Base-by-base conservation (phyloP, 1,284 basidiomycete species). In the Fomes fomentarius region DNA sequence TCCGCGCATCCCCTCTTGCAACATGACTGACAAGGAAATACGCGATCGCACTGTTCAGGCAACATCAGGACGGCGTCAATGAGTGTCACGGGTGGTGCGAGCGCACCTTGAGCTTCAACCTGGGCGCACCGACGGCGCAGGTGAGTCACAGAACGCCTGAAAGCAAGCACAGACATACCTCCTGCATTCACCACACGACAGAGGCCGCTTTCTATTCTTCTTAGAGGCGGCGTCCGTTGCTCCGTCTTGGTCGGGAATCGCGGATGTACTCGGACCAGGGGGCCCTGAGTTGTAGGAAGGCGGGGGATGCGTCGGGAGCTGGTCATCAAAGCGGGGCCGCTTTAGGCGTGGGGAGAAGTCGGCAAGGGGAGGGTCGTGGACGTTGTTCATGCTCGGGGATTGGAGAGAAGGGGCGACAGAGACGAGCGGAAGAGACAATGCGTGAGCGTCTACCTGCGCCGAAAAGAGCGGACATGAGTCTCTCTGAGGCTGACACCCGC, bases 21-120 rank as follows among this genome's bases (percentile, higher is more conserved):
- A 60, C 83, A 84, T 26, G 81, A 83, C 74, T 83, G 65, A 64
- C 83, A 84, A 28, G 82, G 82, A 65, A 84, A 83, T 21, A 79
- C 73, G 45, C 82, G 79, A 69, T 84, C 82, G 66, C 83, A 85
- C 81, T 84, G 54, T 15, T 34, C 34, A 42, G 35, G 30, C 22
- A 48, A 37, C 31, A 47, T 58, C 39, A 47, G 52, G 19, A 45
- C 46, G 34, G 63, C 54, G 59, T 52, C 54, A 52, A 50, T 21
- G 48, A 47, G 47, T 54, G 34, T 35, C n/a, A 47, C 44, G 54
- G 41, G 47, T 53, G 34, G 47, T 53, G 34, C 50, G 49, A 26
- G 40, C 52, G 19, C 65, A 74, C 82, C 74, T 81, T 83, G 50
- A 83, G 71, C 66, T 84, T 84, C 55, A 84, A 67, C 56, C 82